Conservation (phyloP, 192 early-diverging fungal genomes). For the Coemansia sp. region DNA sequence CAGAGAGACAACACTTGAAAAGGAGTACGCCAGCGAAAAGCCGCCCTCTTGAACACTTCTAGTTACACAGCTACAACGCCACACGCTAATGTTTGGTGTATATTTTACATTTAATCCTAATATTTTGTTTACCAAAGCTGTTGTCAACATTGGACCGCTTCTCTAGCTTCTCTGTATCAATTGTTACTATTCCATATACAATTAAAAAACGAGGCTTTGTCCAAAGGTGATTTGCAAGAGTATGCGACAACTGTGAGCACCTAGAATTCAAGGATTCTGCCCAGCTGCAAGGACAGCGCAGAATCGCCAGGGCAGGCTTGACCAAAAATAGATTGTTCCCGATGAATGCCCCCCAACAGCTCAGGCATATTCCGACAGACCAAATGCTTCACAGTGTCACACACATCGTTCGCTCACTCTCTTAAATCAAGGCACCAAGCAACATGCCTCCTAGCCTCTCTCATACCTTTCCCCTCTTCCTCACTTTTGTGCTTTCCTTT, state of each 20-base stretch:
- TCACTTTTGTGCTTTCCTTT: not conserved
- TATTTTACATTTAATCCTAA: not conserved
- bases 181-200: not conserved
- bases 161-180: not conserved
- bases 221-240: not conserved
- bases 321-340: conserved; percentile 1
- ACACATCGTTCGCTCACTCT: not conserved
- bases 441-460: not conserved
- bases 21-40: conserved; percentile 8
- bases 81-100: not conserved
- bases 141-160: not conserved
- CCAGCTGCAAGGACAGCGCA: not conserved
- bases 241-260: not conserved
- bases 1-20: not conserved
- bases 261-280: not conserved
- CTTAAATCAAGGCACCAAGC: not conserved
- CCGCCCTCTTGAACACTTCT: not conserved
- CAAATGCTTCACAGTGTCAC: not conserved
- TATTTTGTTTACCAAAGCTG: not conserved
- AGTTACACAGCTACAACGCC: not conserved
- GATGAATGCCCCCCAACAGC: not conserved
- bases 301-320: conserved; percentile 1
- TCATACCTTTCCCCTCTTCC: not conserved
- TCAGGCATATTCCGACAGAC: not conserved
- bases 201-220: not conserved